Evolutionary conservation across 2,329 filamentous ascomycete genomes (phyloP).

Genomic region (Stagonosporopsis tanaceti): DNA sequence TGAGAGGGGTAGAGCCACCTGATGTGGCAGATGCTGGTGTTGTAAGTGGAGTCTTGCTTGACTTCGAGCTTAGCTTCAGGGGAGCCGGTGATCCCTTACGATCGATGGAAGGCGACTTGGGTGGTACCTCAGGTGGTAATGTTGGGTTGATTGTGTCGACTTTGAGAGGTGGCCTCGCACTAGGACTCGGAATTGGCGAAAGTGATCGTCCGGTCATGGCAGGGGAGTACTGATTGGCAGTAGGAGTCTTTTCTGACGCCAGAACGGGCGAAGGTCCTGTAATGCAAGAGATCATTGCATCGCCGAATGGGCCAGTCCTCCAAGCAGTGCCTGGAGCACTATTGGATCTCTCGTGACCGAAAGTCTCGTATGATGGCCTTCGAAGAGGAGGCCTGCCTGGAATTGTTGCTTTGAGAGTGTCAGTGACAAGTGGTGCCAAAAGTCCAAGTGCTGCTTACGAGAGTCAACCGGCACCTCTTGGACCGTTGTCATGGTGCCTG

Average conservation of each 20-base stretch:
- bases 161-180: conserved; percentile 41
- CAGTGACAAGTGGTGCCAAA: conserved; percentile 12
- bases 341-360: conserved; percentile 50
- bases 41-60: conserved; percentile 42
- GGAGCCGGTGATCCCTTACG: conserved; percentile 47
- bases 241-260: conserved; percentile 26
- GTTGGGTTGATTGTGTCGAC: conserved; percentile 41
- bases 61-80: conserved; percentile 41
- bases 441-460: conserved; percentile 40
- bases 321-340: conserved; percentile 51
- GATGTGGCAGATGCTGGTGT: conserved; percentile 41
- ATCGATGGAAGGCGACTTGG: conserved; percentile 47
- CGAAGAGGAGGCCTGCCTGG: conserved; percentile 51
- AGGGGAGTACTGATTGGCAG: conserved; percentile 26
- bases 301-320: conserved; percentile 50
- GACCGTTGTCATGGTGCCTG: conserved; percentile 49
- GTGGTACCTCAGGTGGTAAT: conserved; percentile 46
- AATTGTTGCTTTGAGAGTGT: conserved; percentile 47
- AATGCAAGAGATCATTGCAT: conserved; percentile 51
- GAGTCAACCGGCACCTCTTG: conserved; percentile 51
- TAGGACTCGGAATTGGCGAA: conserved; percentile 47
- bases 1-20: conserved; percentile 35
- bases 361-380: conserved; percentile 42
- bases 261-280: conserved; percentile 45
- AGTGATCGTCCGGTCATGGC: conserved; percentile 24